Base-by-base conservation (phyloP, 2,329 filamentous ascomycete genomes). In the Calycina marina region DNA sequence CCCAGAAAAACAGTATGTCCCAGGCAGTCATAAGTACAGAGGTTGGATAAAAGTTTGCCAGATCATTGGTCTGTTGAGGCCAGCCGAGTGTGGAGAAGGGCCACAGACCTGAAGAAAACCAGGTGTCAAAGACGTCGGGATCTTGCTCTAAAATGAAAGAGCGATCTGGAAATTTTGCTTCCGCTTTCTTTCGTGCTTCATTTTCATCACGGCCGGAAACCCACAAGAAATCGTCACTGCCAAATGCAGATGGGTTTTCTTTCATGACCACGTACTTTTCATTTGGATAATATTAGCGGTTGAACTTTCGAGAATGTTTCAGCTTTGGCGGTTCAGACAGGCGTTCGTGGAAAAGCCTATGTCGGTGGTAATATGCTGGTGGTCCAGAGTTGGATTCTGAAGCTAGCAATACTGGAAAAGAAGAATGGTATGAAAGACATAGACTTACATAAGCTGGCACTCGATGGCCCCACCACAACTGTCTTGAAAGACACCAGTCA, bases 391-490 rank as follows among this genome's bases (percentile, higher is more conserved):
- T n/a, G n/a, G n/a, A n/a, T n/a, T n/a, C n/a, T n/a, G n/a, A n/a
- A n/a, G n/a, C n/a, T n/a, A n/a, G n/a, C n/a, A n/a, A n/a, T n/a
- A n/a, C n/a, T n/a, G n/a, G n/a, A n/a, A n/a, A n/a, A n/a, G n/a
- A n/a, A n/a, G n/a, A n/a, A n/a, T n/a, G n/a, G n/a, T n/a, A n/a
- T n/a, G n/a, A n/a, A n/a, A n/a, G n/a, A n/a, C n/a, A n/a, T n/a
- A n/a, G n/a, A n/a, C n/a, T n/a, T n/a, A 78, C 82, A 60, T 92
- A 98, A 30, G 86, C 88, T 11, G 88, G 88, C 38, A 81, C 79
- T 56, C 90, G 84, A 55, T 96, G 90, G 32, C 88, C 90, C 86
- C 88, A 93, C 88, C 88, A 96, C 4, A 96, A 70, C 56, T 96
- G 88, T 54, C 85, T 66, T 14, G 82, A 92, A 45, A 94, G 67